Conservation (phyloP, 352 stramenopile genomes). For the Phytophthora sp. region DNA sequence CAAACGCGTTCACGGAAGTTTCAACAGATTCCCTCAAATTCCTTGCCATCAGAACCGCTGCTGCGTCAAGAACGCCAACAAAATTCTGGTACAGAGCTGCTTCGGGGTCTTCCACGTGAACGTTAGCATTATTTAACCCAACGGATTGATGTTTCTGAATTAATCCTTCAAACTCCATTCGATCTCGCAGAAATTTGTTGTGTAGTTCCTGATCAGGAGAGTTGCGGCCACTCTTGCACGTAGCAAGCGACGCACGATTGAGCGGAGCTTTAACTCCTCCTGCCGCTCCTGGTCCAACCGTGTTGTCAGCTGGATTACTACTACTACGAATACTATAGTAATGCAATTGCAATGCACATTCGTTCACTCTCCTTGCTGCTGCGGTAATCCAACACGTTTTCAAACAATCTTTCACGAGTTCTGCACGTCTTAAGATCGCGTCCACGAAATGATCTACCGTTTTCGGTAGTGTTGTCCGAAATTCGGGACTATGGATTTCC, state of each 20-base stretch:
- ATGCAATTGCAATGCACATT: constrained; percentile 57
- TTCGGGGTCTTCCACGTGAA: constrained; percentile 47
- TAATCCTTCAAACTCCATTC: constrained; percentile 66
- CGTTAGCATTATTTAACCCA: constrained; percentile 10
- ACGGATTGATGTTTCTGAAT: constrained; percentile 24
- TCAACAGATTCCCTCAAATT: constrained; percentile 90
- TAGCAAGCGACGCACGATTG: constrained; percentile 25
- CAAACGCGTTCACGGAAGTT: constrained; percentile 74
- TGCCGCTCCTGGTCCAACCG: constrained; percentile 23
- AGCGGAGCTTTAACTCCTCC: constrained; percentile 19
- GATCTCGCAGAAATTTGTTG: constrained; percentile 47
- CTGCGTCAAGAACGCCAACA: constrained; percentile 78
- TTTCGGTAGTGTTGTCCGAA: constrained; percentile 73
- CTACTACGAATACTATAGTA: constrained; percentile 29
- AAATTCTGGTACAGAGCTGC: constrained; percentile 57
- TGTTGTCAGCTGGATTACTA: constrained; percentile 24
- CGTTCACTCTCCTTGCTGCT: constrained; percentile 72
- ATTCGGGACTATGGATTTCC: constrained; percentile 70
- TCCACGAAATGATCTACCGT: constrained; percentile 89
- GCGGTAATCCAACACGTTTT: constrained; percentile 85
- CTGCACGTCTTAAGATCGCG: constrained; percentile 72
- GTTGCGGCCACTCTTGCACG: constrained; percentile 23
- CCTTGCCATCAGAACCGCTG: constrained; percentile 89
- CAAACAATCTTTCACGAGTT: constrained; percentile 87
- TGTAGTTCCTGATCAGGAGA: constrained; percentile 33